Evolutionary conservation across 2,329 filamentous ascomycete species (phyloP).

Genomic region (Blumeria hordei): DNA sequence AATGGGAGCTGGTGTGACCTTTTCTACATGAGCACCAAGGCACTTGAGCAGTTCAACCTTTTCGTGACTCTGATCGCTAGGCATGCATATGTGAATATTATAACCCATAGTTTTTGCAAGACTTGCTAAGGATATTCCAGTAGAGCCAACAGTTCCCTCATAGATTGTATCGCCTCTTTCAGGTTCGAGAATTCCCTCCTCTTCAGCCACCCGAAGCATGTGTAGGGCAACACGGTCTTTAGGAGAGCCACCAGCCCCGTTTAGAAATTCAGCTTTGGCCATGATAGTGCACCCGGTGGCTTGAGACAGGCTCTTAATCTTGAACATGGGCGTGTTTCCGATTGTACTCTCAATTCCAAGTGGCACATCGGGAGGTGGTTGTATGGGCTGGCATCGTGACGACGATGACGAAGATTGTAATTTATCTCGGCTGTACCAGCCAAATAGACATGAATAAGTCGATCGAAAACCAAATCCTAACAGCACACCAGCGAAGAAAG

Average conservation of each 20-base stretch:
- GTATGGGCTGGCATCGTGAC: background rate
- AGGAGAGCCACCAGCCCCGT: slow-evolving; percentile 78
- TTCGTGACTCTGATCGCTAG: slow-evolving; percentile 67
- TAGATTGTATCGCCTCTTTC: slow-evolving; percentile 82
- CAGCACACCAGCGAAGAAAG: too few relatives aligned
- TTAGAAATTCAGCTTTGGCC: slow-evolving; percentile 88
- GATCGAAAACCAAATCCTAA: too few relatives aligned
- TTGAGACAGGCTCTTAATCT: slow-evolving; percentile 62
- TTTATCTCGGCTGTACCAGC: too few relatives aligned
- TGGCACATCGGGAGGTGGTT: slow-evolving; percentile 22
- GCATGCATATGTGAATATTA: slow-evolving; percentile 91
- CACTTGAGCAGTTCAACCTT: slow-evolving; percentile 76
- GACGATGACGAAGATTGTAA: too few relatives aligned
- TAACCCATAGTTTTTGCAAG: slow-evolving; percentile 77
- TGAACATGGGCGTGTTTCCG: slow-evolving; percentile 74
- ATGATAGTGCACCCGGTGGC: slow-evolving; percentile 76
- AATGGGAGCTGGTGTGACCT: slow-evolving; percentile 76
- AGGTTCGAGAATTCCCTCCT: slow-evolving; percentile 48
- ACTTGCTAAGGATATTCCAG: slow-evolving; percentile 80
- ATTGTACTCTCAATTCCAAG: slow-evolving; percentile 80
- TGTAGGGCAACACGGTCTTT: slow-evolving; percentile 86
- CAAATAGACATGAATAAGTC: too few relatives aligned
- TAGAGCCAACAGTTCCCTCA: slow-evolving; percentile 90
- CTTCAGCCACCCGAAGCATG: slow-evolving; percentile 70
- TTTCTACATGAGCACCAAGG: slow-evolving; percentile 78